These are phyloP conservation scores for Ceriops zippeliana DNA, from an alignment of 345 rosid genomes.

Conservation along the genomic window DNA sequence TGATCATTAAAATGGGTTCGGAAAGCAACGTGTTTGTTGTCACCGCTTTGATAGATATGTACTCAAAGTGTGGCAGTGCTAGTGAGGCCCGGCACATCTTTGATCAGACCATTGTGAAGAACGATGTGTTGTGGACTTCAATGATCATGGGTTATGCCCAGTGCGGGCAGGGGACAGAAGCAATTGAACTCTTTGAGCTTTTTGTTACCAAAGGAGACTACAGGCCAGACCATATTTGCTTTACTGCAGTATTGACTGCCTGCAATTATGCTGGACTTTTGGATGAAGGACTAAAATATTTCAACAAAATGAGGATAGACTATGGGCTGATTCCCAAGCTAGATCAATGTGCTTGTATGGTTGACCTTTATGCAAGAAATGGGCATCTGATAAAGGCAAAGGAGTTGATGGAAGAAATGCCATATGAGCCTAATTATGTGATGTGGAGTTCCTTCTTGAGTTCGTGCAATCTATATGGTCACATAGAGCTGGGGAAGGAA, in stretches of 20 bases:
- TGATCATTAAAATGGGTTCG: constrained; percentile 22
- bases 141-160: constrained; percentile 27
- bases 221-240: constrained; percentile 20
- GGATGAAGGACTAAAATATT: constrained; percentile 18
- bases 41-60: constrained; percentile 27
- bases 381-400: constrained; percentile 25
- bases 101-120: constrained; percentile 14
- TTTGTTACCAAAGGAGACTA: constrained; percentile 11
- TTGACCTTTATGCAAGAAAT: constrained; percentile 25
- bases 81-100: constrained; percentile 17
- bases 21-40: constrained; percentile 18
- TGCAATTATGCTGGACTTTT: constrained; percentile 29
- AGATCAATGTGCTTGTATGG: constrained; percentile 27
- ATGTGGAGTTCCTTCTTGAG: constrained; percentile 27
- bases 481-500: constrained; percentile 21
- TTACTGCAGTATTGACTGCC: constrained; percentile 19
- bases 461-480: constrained; percentile 22
- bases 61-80: constrained; percentile 27
- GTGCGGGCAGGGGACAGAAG: constrained; percentile 20
- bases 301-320: constrained; percentile 12
- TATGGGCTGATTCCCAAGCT: constrained; percentile 21
- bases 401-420: constrained; percentile 25
- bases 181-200: constrained; percentile 19
- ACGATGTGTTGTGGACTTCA: constrained; percentile 28
- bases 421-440: constrained; percentile 13